A percentile compares a stretch with the other conserved stretches of the same genome.
Evolutionary conservation across 177 flowering plant genomes (phyloP).

Genomic region (Vitis hybrid): DNA sequence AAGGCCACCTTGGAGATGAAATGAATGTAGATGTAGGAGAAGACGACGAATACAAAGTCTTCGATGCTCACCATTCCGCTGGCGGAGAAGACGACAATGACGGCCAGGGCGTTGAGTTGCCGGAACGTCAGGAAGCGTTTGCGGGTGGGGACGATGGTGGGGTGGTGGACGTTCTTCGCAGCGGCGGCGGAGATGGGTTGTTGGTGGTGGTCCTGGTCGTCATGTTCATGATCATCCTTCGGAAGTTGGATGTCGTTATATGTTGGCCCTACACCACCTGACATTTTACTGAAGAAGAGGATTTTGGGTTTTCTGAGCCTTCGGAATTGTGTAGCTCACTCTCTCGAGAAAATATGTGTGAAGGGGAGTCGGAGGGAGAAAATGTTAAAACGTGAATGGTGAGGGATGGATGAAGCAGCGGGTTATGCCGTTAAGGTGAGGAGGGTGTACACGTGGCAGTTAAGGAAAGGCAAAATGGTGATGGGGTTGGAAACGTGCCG

Average conservation of each 20-base stretch:
- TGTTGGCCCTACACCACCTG: slow-evolving; percentile 71
- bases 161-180: background rate
- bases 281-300: slow-evolving; percentile 33
- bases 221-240: slow-evolving; percentile 23
- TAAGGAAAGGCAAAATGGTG: background rate
- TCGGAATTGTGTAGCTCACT: too few relatives aligned
- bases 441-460: slow-evolving; percentile 22
- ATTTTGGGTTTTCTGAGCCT: background rate
- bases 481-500: too few relatives aligned
- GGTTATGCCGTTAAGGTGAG: slow-evolving; percentile 9
- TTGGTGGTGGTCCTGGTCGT: background rate
- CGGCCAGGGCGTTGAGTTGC: slow-evolving; percentile 53
- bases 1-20: slow-evolving; percentile 51
- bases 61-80: slow-evolving; percentile 44
- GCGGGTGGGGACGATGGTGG: background rate
- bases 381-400: background rate
- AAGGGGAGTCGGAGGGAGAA: background rate
- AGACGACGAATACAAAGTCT: slow-evolving; percentile 40
- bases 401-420: background rate
- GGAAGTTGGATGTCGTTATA: slow-evolving; percentile 46
- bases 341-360: background rate
- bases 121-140: slow-evolving; percentile 37
- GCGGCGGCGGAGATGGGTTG: background rate
- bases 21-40: slow-evolving; percentile 40
- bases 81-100: slow-evolving; percentile 36